phyloP scores from a whole-genome alignment of 441 rosid species.

The Cnidoscolus chayamansa region DNA sequence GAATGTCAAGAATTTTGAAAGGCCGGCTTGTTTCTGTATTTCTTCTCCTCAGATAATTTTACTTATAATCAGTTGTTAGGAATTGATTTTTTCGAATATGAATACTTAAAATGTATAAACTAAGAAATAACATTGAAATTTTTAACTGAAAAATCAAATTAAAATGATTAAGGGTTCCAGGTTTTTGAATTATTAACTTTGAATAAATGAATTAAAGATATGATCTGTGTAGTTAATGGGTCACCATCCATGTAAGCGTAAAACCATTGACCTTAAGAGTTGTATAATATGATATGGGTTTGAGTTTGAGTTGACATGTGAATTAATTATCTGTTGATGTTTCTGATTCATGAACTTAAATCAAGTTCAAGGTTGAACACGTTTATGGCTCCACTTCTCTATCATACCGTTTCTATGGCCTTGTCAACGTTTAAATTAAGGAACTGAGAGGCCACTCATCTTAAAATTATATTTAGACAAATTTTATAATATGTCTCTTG shows the following conservation, averaged over 20 bases:
- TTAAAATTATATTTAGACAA: too few species aligned
- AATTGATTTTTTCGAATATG: too few species aligned
- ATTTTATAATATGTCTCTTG: too few species aligned
- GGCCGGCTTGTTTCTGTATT: conserved; percentile 16
- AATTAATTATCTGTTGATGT: not conserved
- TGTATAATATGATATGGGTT: not conserved
- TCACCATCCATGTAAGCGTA: conserved; percentile 15
- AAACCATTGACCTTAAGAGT: conserved; percentile 21
- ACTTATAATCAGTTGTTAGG: too few species aligned
- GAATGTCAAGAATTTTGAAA: not conserved
- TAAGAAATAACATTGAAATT: too few species aligned
- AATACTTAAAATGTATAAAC: too few species aligned
- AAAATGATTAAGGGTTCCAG: not conserved
- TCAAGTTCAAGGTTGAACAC: not conserved
- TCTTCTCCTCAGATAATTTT: not conserved
- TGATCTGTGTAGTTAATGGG: conserved; percentile 1
- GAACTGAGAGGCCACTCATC: not conserved
- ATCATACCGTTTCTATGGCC: not conserved
- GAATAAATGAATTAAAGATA: not conserved
- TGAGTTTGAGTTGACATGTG: not conserved
- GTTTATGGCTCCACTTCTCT: not conserved
- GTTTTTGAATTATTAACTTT: not conserved
- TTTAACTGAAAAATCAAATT: too few species aligned
- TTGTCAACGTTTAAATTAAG: not conserved
- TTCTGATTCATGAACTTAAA: not conserved